phyloP scores from a whole-genome alignment of 345 rosid genomes.

The Rhodomyrtus tomentosa region DNA sequence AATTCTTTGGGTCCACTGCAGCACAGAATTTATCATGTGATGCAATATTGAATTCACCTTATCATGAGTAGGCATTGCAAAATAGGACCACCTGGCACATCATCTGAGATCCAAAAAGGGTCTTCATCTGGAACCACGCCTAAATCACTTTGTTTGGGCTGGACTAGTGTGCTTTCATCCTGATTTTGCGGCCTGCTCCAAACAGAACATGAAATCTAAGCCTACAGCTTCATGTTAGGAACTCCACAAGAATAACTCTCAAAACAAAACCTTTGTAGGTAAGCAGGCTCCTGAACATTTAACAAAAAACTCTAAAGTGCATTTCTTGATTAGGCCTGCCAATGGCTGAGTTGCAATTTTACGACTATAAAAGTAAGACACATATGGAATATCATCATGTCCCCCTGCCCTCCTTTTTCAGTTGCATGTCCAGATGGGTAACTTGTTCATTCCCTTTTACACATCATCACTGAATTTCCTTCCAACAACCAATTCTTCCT shows the following conservation, averaged over 20 bases:
- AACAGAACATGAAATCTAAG: neutral
- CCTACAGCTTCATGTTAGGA: neutral
- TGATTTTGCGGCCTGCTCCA: slow-evolving; percentile 55
- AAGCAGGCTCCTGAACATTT: neutral
- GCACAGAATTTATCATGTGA: neutral
- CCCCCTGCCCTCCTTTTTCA: neutral
- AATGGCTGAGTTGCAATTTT: neutral
- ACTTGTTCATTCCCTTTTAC: neutral
- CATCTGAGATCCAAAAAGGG: slow-evolving; percentile 66
- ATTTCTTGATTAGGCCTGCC: neutral
- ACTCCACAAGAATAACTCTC: neutral
- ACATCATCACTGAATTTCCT: neutral
- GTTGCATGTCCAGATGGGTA: neutral
- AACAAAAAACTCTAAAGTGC: neutral
- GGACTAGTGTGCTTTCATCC: slow-evolving; percentile 25
- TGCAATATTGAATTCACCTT: neutral
- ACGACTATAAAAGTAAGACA: neutral
- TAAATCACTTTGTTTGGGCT: slow-evolving; percentile 27
- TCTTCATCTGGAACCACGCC: slow-evolving; percentile 34
- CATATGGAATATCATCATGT: neutral
- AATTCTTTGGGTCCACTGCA: slow-evolving; percentile 69
- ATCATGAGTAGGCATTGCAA: neutral
- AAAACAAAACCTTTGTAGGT: neutral
- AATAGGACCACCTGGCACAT: slow-evolving; percentile 51
- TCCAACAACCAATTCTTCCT: neutral